These are phyloP conservation scores for Candida insectorum DNA, from an alignment of 805 yeast species.

Conservation along the genomic window DNA sequence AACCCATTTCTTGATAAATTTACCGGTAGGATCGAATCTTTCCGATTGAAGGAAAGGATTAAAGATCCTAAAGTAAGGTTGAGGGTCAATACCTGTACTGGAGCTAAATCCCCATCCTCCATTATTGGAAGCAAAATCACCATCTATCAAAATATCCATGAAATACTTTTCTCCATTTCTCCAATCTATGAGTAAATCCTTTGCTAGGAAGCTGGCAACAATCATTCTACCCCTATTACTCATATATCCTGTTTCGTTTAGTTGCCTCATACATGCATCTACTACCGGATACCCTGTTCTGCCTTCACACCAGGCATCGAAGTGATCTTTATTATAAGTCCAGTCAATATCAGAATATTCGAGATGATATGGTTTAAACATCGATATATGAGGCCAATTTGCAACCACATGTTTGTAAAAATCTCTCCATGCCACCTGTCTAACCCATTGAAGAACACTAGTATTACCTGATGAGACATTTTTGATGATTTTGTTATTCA, in stretches of 20 bases:
- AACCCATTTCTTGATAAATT: constrained; percentile 47
- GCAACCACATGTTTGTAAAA: constrained; percentile 48
- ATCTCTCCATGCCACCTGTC: constrained; percentile 60
- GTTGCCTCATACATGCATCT: constrained; percentile 56
- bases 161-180: constrained; percentile 53
- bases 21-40: constrained; percentile 46
- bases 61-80: constrained; percentile 55
- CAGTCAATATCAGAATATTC: constrained; percentile 39
- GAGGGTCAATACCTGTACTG: constrained; percentile 52
- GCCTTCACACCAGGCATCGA: constrained; percentile 51
- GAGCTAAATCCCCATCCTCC: constrained; percentile 60
- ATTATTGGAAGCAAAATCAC: constrained; percentile 51
- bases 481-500: constrained; percentile 21
- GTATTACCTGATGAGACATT: constrained; percentile 23
- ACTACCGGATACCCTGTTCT: constrained; percentile 54
- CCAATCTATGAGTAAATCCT: constrained; percentile 52
- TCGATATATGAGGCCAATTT: constrained; percentile 49
- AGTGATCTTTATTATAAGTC: constrained; percentile 40
- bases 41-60: constrained; percentile 50
- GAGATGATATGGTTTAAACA: constrained; percentile 48
- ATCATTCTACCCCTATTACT: constrained; percentile 55
- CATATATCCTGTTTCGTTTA: constrained; percentile 50
- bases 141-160: constrained; percentile 46
- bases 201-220: constrained; percentile 48
- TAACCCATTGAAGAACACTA: constrained; percentile 42